Evolutionary conservation across 495 filamentous ascomycete species (phyloP).

Genomic region (Penicillium coprophilum): DNA sequence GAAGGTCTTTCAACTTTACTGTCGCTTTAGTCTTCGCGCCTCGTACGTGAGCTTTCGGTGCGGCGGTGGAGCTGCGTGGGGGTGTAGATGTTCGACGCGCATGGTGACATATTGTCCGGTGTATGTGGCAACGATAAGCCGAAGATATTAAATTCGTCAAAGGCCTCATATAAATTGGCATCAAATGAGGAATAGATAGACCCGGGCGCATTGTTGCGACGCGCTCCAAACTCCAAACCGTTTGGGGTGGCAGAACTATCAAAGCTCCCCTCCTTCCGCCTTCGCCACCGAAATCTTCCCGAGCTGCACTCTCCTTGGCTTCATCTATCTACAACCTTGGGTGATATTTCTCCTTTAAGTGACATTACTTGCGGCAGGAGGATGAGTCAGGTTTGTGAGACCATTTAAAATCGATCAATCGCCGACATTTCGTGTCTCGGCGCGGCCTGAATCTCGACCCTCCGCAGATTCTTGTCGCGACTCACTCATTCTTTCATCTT

Average conservation of each 20-base stretch:
- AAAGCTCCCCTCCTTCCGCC: constrained; percentile 38
- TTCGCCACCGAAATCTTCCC: constrained; percentile 48
- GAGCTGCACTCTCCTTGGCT: constrained; percentile 24
- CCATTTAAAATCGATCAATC: constrained; percentile 27
- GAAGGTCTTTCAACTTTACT: constrained; percentile 61
- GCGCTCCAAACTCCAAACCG: not conserved
- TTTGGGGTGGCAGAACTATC: constrained; percentile 23
- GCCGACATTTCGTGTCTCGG: constrained; percentile 20
- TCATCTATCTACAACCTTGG: constrained; percentile 26
- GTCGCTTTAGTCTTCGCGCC: constrained; percentile 55
- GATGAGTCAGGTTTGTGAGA: constrained; percentile 46
- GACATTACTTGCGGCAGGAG: constrained; percentile 37
- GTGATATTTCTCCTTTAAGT: constrained; percentile 34
- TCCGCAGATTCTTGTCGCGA: constrained; percentile 38
- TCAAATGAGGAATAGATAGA: constrained; percentile 13
- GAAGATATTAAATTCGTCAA: not conserved
- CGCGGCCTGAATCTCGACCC: constrained; percentile 33
- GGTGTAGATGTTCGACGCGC: constrained; percentile 27
- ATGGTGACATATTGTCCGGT: constrained; percentile 39
- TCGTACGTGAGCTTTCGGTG: constrained; percentile 16
- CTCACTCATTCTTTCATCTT: constrained; percentile 24
- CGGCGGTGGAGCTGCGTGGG: constrained; percentile 18
- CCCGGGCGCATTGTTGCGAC: constrained; percentile 31
- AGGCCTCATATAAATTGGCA: constrained; percentile 3
- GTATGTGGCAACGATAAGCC: constrained; percentile 22